These are phyloP conservation scores for Lentinula guzmanii DNA, from an alignment of 768 basidiomycete species.

Conservation along the genomic window DNA sequence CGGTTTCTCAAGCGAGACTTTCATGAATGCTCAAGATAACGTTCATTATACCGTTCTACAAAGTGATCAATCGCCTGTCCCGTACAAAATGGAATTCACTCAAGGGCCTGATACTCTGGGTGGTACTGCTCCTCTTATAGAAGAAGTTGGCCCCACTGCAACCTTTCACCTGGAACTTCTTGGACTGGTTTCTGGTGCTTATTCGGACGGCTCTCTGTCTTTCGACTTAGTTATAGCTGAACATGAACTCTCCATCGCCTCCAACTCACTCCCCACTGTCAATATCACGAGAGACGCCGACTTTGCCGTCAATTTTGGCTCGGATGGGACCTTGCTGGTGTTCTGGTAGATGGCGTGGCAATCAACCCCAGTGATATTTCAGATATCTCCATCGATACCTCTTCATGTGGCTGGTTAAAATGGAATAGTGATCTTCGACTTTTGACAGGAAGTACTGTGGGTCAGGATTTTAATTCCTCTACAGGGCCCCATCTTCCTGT, in stretches of 20 bases:
- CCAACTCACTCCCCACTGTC: slow-evolving; percentile 49
- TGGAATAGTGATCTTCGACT: slow-evolving; percentile 52
- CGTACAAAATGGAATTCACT: slow-evolving; percentile 74
- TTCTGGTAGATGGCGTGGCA: slow-evolving; percentile 55
- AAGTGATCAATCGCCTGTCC: slow-evolving; percentile 64
- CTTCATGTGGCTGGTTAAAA: slow-evolving; percentile 52
- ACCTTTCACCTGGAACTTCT: slow-evolving; percentile 50
- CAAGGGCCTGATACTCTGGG: slow-evolving; percentile 63
- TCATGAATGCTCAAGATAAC: slow-evolving; percentile 31
- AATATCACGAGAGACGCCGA: slow-evolving; percentile 59
- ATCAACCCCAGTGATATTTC: slow-evolving; percentile 57
- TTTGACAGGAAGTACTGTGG: slow-evolving; percentile 62
- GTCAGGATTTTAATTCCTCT: slow-evolving; percentile 24
- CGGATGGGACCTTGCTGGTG: slow-evolving; percentile 55
- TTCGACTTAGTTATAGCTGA: slow-evolving; percentile 65
- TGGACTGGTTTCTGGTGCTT: slow-evolving; percentile 71
- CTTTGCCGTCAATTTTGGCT: slow-evolving; percentile 47
- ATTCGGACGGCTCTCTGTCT: slow-evolving; percentile 48
- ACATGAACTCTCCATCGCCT: slow-evolving; percentile 56
- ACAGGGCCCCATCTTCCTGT: slow-evolving; percentile 46
- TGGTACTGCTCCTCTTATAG: slow-evolving; percentile 62
- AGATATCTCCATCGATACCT: slow-evolving; percentile 52
- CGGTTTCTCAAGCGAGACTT: slow-evolving; percentile 69
- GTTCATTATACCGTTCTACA: slow-evolving; percentile 62
- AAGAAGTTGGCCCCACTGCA: slow-evolving; percentile 29